A percentile compares a stretch with the other conserved stretches of the same genome.
These are phyloP conservation scores for Heliosperma pusillum DNA, from an alignment of 148 eudicot species.

Conservation along the genomic window DNA sequence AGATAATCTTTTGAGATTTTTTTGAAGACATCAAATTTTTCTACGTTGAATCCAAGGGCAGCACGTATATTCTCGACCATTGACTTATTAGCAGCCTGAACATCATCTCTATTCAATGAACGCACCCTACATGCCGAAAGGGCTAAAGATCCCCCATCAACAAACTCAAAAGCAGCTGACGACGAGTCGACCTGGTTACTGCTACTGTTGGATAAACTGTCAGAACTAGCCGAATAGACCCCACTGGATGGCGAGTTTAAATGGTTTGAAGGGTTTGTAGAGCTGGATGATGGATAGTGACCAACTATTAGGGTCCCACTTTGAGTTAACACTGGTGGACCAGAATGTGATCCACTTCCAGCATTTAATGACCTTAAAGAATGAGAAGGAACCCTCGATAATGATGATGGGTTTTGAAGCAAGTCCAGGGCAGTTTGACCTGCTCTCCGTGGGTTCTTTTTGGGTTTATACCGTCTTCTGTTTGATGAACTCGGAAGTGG, in stretches of 20 bases:
- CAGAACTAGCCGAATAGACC: constrained; percentile 31
- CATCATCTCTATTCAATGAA: constrained; percentile 39
- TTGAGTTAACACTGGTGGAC: constrained; percentile 28
- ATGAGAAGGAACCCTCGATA: constrained; percentile 34
- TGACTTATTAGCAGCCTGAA: constrained; percentile 53
- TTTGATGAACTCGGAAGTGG: constrained; percentile 52
- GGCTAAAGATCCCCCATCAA: constrained; percentile 24
- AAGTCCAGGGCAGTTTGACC: constrained; percentile 39
- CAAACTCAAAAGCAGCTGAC: constrained; percentile 44
- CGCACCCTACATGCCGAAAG: constrained; percentile 27
- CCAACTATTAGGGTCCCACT: constrained; percentile 15
- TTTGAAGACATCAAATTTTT: constrained; percentile 60
- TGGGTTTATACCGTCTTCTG: constrained; percentile 44
- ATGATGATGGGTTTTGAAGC: constrained; percentile 32
- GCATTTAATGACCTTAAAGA: constrained; percentile 22
- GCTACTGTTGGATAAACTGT: constrained; percentile 23
- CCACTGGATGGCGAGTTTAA: constrained; percentile 9
- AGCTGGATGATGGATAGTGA: constrained; percentile 18
- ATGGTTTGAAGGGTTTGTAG: background rate
- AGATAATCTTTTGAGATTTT: constrained; percentile 67
- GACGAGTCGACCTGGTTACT: constrained; percentile 43
- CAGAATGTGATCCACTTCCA: constrained; percentile 32
- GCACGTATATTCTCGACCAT: constrained; percentile 63
- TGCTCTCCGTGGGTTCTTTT: constrained; percentile 31
- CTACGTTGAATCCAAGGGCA: constrained; percentile 57